These are phyloP conservation scores for Paraphaeosphaeria sporulosa DNA, from an alignment of 2,329 filamentous ascomycete genomes.

Conservation along the genomic window DNA sequence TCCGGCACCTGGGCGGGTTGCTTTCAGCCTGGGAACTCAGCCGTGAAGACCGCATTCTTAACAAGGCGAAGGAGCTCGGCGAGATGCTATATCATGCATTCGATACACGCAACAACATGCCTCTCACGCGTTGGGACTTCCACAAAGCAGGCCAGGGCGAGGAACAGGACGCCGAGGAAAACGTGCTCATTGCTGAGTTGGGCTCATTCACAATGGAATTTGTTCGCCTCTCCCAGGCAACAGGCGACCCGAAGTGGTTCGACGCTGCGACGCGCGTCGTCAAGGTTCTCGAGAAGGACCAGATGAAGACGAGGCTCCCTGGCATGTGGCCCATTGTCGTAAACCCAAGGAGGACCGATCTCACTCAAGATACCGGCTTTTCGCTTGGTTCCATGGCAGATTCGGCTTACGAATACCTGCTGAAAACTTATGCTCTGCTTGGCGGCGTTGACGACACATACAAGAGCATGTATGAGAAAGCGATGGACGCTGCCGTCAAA, in stretches of 20 bases:
- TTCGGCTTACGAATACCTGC: slow-evolving; percentile 50
- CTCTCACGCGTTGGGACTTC: slow-evolving; percentile 60
- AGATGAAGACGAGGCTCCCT: slow-evolving; percentile 52
- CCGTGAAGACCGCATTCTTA: slow-evolving; percentile 73
- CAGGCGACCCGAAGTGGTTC: slow-evolving; percentile 55
- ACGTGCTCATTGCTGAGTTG: slow-evolving; percentile 56
- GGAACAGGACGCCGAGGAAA: slow-evolving; percentile 50
- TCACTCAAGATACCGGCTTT: slow-evolving; percentile 49
- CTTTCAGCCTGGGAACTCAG: slow-evolving; percentile 88
- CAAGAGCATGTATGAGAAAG: slow-evolving; percentile 64
- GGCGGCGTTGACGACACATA: slow-evolving; percentile 57
- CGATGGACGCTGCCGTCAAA: slow-evolving; percentile 52
- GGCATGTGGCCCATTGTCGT: slow-evolving; percentile 59
- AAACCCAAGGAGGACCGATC: slow-evolving; percentile 50
- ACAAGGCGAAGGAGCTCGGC: slow-evolving; percentile 80
- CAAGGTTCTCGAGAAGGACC: slow-evolving; percentile 51
- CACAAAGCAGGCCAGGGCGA: slow-evolving; percentile 47
- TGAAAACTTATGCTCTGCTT: slow-evolving; percentile 56
- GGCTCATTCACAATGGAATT: slow-evolving; percentile 59
- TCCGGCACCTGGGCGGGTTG: slow-evolving; percentile 88
- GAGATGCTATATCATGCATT: slow-evolving; percentile 84
- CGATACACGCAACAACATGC: slow-evolving; percentile 94
- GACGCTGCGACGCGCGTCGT: slow-evolving; percentile 56
- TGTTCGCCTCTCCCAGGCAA: slow-evolving; percentile 55
- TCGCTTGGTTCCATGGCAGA: slow-evolving; percentile 49